Evolutionary conservation across 2,329 filamentous ascomycete species (phyloP).

Genomic region (Aspergillus versicolor): DNA sequence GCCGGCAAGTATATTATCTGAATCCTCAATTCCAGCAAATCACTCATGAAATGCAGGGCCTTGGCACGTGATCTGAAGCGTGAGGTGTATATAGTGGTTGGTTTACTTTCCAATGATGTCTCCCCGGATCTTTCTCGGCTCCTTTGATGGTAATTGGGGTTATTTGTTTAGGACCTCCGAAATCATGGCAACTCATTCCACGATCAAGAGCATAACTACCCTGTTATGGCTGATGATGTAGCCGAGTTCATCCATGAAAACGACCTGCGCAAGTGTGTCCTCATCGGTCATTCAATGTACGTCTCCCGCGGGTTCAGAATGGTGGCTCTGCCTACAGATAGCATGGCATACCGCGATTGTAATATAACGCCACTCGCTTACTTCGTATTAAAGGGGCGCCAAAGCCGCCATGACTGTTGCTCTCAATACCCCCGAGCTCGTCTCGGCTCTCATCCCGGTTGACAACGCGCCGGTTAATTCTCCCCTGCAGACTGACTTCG

Average conservation of each 20-base stretch:
- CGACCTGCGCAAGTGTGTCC: conserved; percentile 65
- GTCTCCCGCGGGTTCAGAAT: conserved; percentile 21
- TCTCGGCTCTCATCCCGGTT: conserved; percentile 74
- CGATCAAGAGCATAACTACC: conserved; percentile 72
- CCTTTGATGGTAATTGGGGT: background rate
- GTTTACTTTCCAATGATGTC: conserved; percentile 23
- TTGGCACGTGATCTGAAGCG: conserved; percentile 78
- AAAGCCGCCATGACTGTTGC: conserved; percentile 90
- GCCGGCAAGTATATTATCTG: conserved; percentile 67
- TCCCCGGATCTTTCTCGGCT: background rate
- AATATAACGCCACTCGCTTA: background rate
- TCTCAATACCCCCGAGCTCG: conserved; percentile 64
- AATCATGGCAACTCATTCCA: conserved; percentile 94
- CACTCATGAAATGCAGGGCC: conserved; percentile 47
- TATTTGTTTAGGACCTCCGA: conserved; percentile 67
- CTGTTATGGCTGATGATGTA: conserved; percentile 78
- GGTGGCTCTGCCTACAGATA: background rate
- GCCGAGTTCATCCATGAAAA: conserved; percentile 73
- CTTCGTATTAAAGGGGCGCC: conserved; percentile 63
- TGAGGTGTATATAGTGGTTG: conserved; percentile 77
- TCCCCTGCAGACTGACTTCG: conserved; percentile 71
- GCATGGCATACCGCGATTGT: background rate
- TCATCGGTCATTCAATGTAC: conserved; percentile 94
- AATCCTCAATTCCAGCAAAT: background rate
- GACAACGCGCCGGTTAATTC: conserved; percentile 91